Evolutionary conservation across 192 early-diverging fungal species (phyloP).

Genomic region (Linnemannia exigua): DNA sequence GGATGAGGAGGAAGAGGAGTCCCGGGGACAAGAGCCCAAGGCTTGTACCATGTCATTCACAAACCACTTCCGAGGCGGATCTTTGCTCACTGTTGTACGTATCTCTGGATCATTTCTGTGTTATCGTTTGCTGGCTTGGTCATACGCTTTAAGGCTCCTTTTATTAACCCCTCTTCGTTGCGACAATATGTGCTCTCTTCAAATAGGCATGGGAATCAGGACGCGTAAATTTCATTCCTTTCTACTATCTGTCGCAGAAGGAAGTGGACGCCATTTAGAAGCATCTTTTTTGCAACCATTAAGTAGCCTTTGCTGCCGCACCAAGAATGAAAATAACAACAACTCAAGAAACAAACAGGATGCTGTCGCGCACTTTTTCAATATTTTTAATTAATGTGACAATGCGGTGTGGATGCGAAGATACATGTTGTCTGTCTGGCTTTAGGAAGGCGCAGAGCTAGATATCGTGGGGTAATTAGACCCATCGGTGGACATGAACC

Average conservation of each 20-base stretch:
- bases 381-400: neutral
- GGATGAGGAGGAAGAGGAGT: conserved; percentile 9
- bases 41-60: conserved; percentile 33
- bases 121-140: neutral
- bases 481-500: neutral
- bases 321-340: neutral
- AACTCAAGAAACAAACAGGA: neutral
- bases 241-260: conserved; percentile 28
- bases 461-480: conserved; percentile 25
- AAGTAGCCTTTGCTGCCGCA: neutral
- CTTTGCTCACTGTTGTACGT: conserved; percentile 38
- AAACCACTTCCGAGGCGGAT: conserved; percentile 17
- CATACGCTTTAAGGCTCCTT: neutral
- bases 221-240: conserved; percentile 38
- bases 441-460: conserved; percentile 23
- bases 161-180: neutral
- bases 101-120: no score
- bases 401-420: neutral
- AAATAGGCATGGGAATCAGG: conserved; percentile 55
- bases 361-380: neutral
- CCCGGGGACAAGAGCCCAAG: conserved; percentile 16
- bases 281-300: neutral
- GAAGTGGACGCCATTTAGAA: conserved; percentile 17
- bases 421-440: neutral
- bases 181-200: neutral